Percentiles rank a stretch among this genome's conserved stretches.
These are phyloP conservation scores for Fusarium goolgardi DNA, from an alignment of 2,329 filamentous ascomycete genomes.

Conservation along the genomic window DNA sequence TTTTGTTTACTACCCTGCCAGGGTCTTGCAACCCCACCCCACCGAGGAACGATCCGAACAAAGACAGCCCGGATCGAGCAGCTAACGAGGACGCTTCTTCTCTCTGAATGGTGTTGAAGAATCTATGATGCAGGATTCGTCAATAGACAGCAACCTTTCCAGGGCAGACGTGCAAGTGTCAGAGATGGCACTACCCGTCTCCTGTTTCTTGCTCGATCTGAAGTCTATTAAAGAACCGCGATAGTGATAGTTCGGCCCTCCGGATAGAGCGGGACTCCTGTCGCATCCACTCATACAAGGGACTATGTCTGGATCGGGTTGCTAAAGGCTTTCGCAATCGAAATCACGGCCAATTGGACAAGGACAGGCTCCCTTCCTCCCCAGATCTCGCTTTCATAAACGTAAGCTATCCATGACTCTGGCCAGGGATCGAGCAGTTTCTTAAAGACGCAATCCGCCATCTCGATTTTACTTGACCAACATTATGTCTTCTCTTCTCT, in stretches of 20 bases:
- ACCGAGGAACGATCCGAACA: conserved; percentile 24
- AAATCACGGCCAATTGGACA: conserved; percentile 43
- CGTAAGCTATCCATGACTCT: conserved; percentile 44
- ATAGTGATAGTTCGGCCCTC: conserved; percentile 34
- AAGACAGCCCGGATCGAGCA: conserved; percentile 16
- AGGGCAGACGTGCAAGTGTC: not conserved
- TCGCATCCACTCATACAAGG: conserved; percentile 45
- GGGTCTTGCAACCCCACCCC: conserved; percentile 34
- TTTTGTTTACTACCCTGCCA: conserved; percentile 21
- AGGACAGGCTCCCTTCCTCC: conserved; percentile 31
- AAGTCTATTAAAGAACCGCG: conserved; percentile 9
- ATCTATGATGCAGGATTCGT: conserved; percentile 6
- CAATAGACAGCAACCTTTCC: not conserved
- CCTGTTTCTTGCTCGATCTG: conserved; percentile 3
- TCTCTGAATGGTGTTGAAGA: conserved; percentile 3
- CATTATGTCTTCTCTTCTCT: not conserved
- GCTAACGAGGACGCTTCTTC: conserved; percentile 11
- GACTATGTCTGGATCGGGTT: conserved; percentile 46
- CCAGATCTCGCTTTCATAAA: conserved; percentile 45
- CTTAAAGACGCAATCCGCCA: conserved; percentile 32
- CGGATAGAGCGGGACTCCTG: conserved; percentile 38
- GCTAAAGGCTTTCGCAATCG: conserved; percentile 43
- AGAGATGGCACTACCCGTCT: not conserved
- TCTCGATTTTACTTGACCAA: conserved; percentile 5
- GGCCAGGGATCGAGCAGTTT: conserved; percentile 23